Evolutionary conservation across 2,329 filamentous ascomycete species (phyloP).

Genomic region (Dryadomyces sulphureus): DNA sequence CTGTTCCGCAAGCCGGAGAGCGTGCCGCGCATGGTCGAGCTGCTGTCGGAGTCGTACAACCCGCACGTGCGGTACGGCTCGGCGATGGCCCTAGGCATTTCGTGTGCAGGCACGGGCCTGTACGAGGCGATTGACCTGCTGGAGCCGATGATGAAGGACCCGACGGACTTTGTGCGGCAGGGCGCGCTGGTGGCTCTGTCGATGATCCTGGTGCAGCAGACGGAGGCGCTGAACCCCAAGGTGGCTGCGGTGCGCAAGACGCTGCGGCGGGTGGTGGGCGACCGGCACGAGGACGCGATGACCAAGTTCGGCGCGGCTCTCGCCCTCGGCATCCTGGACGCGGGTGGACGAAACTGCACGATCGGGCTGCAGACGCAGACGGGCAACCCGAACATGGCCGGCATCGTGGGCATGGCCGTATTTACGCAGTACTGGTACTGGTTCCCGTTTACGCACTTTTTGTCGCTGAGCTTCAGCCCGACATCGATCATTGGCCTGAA

Average conservation of each 20-base stretch:
- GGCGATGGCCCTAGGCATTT: constrained; percentile 95
- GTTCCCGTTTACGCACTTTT: constrained; percentile 97
- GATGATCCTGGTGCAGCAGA: constrained; percentile 99
- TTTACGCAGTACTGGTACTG: constrained; percentile 99
- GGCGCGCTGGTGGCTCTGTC: constrained; percentile 85
- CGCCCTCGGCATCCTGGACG: constrained; percentile 92
- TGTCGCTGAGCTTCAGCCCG: constrained; percentile 90
- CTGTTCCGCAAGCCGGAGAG: constrained; percentile 95
- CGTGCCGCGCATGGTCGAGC: constrained; percentile 96
- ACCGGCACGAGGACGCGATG: constrained; percentile 97
- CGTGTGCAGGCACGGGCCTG: constrained; percentile 87
- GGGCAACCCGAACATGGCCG: constrained; percentile 96
- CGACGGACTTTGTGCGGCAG: constrained; percentile 94
- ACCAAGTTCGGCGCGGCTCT: constrained; percentile 95
- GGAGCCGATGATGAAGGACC: constrained; percentile 99
- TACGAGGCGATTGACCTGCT: constrained; percentile 93
- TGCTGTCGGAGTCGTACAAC: constrained; percentile 96
- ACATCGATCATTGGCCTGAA: constrained; percentile 93
- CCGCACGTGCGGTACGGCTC: constrained; percentile 96
- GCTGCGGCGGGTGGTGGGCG: constrained; percentile 82
- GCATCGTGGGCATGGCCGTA: constrained; percentile 92
- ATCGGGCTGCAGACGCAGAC: constrained; percentile 96
- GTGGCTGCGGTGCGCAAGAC: constrained; percentile 82
- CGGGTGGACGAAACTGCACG: constrained; percentile 94
- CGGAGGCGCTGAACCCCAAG: constrained; percentile 97